These are phyloP conservation scores for Aspergillus pseudonomiae DNA, from an alignment of 2,329 filamentous ascomycete genomes.

Conservation along the genomic window DNA sequence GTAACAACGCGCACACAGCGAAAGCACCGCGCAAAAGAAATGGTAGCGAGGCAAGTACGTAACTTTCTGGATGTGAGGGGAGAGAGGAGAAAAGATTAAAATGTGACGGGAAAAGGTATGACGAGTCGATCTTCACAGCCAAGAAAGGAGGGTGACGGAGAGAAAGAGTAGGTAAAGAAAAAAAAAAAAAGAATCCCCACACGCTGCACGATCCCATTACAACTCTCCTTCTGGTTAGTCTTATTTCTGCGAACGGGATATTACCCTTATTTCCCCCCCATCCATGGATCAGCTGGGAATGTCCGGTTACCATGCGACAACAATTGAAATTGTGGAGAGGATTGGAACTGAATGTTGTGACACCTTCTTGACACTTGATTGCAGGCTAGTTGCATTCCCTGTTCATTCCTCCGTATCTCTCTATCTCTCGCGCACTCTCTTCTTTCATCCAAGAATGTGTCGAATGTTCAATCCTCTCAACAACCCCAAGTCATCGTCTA, in stretches of 20 bases:
- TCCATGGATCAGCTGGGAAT: not conserved
- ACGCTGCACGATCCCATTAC: constrained; percentile 13
- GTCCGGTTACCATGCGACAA: not conserved
- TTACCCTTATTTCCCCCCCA: not conserved
- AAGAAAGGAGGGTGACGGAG: constrained; percentile 23
- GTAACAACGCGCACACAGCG: not conserved
- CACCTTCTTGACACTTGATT: not conserved
- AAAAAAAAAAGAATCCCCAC: constrained; percentile 5
- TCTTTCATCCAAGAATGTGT: not conserved
- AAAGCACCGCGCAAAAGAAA: not conserved
- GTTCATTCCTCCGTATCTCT: not conserved
- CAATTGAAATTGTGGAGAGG: not conserved
- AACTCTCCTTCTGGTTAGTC: constrained; percentile 4
- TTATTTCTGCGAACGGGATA: not conserved
- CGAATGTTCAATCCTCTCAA: not conserved
- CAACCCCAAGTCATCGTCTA: not conserved
- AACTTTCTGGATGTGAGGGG: constrained; percentile 18
- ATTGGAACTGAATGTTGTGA: not conserved
- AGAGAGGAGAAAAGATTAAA: constrained; percentile 14
- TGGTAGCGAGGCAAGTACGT: not conserved
- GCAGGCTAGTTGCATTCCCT: not conserved
- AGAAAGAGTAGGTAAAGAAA: not conserved
- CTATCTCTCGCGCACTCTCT: too few species aligned
- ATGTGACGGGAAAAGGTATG: constrained; percentile 18
- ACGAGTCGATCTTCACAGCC: constrained; percentile 23